A percentile compares a stretch with the other conserved stretches of the same genome.
Evolutionary conservation across 768 basidiomycete species (phyloP).

Genomic region (Mycena leptocephala): DNA sequence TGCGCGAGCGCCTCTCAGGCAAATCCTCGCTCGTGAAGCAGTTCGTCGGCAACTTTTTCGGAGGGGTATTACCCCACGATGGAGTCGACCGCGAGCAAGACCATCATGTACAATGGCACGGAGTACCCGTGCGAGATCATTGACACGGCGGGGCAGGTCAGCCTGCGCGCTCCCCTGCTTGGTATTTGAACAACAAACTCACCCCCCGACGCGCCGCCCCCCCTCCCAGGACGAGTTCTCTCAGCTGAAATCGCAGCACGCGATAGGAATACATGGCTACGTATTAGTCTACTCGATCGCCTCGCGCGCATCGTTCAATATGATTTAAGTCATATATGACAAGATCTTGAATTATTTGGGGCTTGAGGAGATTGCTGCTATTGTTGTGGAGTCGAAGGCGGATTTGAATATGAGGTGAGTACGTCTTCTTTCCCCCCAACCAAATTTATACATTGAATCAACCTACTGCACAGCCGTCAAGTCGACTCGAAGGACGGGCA

Average conservation of each 20-base stretch:
- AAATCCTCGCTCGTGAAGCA: conserved; percentile 95
- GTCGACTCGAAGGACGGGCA: conserved; percentile 84
- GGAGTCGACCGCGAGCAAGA: conserved; percentile 90
- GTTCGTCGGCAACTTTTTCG: conserved; percentile 93
- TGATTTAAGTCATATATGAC: conserved; percentile 94
- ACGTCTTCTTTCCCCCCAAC: conserved; percentile 42
- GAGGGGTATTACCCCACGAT: conserved; percentile 98
- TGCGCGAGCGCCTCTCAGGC: conserved; percentile 52
- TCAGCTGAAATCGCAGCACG: conserved; percentile 93
- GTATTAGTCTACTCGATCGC: conserved; percentile 97
- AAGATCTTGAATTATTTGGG: conserved; percentile 93
- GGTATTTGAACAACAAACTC: background rate
- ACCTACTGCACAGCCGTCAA: conserved; percentile 72
- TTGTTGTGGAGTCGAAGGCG: conserved; percentile 94
- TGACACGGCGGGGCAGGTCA: conserved; percentile 96
- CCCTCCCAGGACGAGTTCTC: conserved; percentile 96
- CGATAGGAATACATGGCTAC: conserved; percentile 97
- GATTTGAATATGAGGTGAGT: conserved; percentile 88
- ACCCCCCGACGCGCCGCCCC: conserved; percentile 7
- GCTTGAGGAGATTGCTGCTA: conserved; percentile 88
- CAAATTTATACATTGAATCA: conserved; percentile 42
- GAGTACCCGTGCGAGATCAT: conserved; percentile 98
- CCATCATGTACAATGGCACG: conserved; percentile 87
- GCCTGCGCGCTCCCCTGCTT: conserved; percentile 37
- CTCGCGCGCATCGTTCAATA: conserved; percentile 92